Evolutionary conservation across 2,329 filamentous ascomycete genomes (phyloP).

Genomic region (Ramularia endophylla): DNA sequence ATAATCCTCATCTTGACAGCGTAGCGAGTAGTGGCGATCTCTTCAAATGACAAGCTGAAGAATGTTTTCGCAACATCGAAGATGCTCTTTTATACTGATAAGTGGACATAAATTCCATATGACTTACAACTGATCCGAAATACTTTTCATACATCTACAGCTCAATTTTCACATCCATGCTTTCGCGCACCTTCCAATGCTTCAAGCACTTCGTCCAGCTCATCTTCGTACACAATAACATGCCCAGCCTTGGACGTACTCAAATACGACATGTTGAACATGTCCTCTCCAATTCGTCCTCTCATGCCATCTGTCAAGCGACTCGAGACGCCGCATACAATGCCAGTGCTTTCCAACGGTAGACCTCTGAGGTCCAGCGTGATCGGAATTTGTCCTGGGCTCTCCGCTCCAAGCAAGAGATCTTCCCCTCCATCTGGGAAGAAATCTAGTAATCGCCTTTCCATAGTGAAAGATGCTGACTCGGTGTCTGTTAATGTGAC

Average conservation of each 20-base stretch:
- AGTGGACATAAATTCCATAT: not conserved
- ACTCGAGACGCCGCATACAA: slow-evolving; percentile 89
- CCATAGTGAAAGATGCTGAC: slow-evolving; percentile 66
- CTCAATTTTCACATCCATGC: slow-evolving; percentile 4
- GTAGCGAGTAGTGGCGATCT: too few species aligned
- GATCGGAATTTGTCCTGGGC: slow-evolving; percentile 70
- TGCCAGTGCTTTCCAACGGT: slow-evolving; percentile 83
- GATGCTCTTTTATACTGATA: too few species aligned
- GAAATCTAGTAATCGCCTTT: slow-evolving; percentile 59
- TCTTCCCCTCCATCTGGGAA: slow-evolving; percentile 44
- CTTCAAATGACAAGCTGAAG: too few species aligned
- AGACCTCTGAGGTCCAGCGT: slow-evolving; percentile 77
- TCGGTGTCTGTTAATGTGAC: slow-evolving; percentile 68
- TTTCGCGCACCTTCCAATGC: slow-evolving; percentile 46
- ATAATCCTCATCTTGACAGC: too few species aligned
- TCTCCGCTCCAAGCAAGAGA: slow-evolving; percentile 67
- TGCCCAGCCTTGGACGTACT: slow-evolving; percentile 84
- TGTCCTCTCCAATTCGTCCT: slow-evolving; percentile 36
- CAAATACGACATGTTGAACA: slow-evolving; percentile 78
- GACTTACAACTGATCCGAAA: not conserved
- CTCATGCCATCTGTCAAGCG: slow-evolving; percentile 66
- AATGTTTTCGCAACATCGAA: too few species aligned
- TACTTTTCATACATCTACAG: not conserved
- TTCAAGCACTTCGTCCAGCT: slow-evolving; percentile 65
- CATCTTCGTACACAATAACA: slow-evolving; percentile 74